Percentiles rank a stretch among this genome's conserved stretches.
Conservation (phyloP, 352 stramenopile genomes). For the Globisporangium polare region DNA sequence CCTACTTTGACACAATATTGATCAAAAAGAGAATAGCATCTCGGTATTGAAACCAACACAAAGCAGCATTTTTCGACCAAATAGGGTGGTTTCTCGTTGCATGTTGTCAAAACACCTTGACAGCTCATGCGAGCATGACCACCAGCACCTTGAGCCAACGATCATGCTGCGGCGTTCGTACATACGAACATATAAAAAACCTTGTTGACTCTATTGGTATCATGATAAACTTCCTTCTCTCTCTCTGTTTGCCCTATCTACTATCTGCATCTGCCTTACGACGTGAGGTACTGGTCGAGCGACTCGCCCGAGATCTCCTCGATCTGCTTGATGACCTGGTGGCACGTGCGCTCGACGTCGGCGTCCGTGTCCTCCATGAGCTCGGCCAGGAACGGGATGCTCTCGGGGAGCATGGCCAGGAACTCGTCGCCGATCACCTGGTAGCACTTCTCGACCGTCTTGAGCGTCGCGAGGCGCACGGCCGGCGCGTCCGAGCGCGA, state of each 20-base stretch:
- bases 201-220: slow-evolving; percentile 5
- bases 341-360: slow-evolving; percentile 81
- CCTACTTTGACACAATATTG: no score
- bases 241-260: not conserved
- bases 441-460: slow-evolving; percentile 85
- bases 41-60: no score
- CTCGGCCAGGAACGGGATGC: slow-evolving; percentile 86
- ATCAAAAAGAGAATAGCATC: no score
- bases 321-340: slow-evolving; percentile 88
- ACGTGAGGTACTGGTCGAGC: slow-evolving; percentile 85
- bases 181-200: not conserved
- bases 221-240: not conserved
- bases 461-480: slow-evolving; percentile 72
- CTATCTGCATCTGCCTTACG: slow-evolving; percentile 15
- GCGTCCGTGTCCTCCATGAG: slow-evolving; percentile 85
- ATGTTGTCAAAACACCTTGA: no score
- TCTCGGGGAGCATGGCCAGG: slow-evolving; percentile 85
- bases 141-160: no score
- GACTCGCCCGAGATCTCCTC: slow-evolving; percentile 88
- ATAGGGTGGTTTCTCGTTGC: no score
- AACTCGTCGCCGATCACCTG: slow-evolving; percentile 86
- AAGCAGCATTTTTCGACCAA: no score
- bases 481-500: slow-evolving; percentile 57
- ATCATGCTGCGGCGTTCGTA: no score
- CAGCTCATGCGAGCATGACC: no score